A percentile compares a stretch with the other conserved stretches of the same genome.
Conservation (phyloP, 75 land plant genomes). For the Adiantum capillusveneris region DNA sequence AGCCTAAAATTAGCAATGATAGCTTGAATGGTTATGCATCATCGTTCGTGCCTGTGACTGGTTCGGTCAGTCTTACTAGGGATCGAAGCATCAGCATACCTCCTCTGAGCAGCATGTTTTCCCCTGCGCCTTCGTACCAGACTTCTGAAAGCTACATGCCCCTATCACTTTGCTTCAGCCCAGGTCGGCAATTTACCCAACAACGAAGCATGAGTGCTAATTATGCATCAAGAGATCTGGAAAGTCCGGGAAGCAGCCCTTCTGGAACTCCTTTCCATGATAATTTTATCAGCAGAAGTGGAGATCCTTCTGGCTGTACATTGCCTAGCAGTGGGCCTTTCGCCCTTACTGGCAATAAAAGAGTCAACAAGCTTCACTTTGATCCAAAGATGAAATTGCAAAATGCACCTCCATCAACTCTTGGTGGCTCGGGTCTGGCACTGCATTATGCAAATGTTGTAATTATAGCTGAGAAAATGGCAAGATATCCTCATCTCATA, state of each 20-base stretch:
- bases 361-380: slow-evolving; percentile 16
- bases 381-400: slow-evolving; percentile 49
- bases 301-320: slow-evolving; percentile 7
- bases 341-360: slow-evolving; percentile 2
- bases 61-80: not conserved
- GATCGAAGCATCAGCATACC: slow-evolving; percentile 3
- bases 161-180: slow-evolving; percentile 4
- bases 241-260: slow-evolving; percentile 2
- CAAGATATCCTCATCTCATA: slow-evolving; percentile 78
- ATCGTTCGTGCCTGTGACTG: not conserved
- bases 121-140: not conserved
- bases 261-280: slow-evolving; percentile 4
- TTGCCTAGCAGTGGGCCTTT: slow-evolving; percentile 3
- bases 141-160: slow-evolving; percentile 1
- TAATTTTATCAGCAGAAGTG: not conserved
- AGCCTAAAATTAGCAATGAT: not conserved
- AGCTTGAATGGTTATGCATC: not conserved
- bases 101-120: not conserved
- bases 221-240: slow-evolving; percentile 14
- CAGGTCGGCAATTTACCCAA: slow-evolving; percentile 10
- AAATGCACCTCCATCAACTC: slow-evolving; percentile 62
- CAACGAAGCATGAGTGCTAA: slow-evolving; percentile 16
- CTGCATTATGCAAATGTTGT: slow-evolving; percentile 94
- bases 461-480: slow-evolving; percentile 84
- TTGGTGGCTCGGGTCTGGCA: slow-evolving; percentile 93